These are phyloP conservation scores for Tolypocladium endophyticum DNA, from an alignment of 2,329 filamentous ascomycete genomes.

Conservation along the genomic window DNA sequence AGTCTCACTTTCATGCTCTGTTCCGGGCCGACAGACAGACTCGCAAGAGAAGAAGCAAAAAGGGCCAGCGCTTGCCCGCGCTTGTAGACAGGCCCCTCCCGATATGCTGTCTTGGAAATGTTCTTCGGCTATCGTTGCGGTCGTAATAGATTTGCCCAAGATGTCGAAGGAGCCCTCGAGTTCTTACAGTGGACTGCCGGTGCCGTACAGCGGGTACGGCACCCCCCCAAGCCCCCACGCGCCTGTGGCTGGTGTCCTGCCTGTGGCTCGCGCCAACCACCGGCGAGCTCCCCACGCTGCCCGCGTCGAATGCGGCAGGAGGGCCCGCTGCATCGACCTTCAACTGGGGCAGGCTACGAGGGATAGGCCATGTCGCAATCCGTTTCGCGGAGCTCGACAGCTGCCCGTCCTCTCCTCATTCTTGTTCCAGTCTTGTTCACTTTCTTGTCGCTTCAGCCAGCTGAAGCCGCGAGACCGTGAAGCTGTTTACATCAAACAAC, in stretches of 20 bases:
- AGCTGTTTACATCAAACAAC: neutral
- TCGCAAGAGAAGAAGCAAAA: no score
- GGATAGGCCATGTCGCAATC: neutral
- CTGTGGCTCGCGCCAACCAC: neutral
- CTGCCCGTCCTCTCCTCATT: neutral
- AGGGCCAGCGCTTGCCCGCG: no score
- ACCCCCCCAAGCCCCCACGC: neutral
- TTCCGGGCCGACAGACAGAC: no score
- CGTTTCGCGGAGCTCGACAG: neutral
- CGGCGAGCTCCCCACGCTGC: neutral
- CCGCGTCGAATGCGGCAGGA: constrained; percentile 3
- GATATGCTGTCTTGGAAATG: no score
- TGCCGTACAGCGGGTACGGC: neutral
- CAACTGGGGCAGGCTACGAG: constrained; percentile 2
- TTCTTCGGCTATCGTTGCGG: no score
- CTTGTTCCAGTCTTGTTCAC: neutral
- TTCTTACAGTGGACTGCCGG: no score
- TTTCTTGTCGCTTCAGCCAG: neutral
- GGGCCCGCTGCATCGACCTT: neutral
- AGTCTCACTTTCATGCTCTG: no score
- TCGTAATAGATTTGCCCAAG: no score
- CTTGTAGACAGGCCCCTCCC: no score
- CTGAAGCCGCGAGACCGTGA: neutral
- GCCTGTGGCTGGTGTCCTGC: neutral
- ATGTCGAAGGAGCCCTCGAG: no score